Conservation (phyloP, 2,329 filamentous ascomycete genomes). For the Diaporthe aspalathi region DNA sequence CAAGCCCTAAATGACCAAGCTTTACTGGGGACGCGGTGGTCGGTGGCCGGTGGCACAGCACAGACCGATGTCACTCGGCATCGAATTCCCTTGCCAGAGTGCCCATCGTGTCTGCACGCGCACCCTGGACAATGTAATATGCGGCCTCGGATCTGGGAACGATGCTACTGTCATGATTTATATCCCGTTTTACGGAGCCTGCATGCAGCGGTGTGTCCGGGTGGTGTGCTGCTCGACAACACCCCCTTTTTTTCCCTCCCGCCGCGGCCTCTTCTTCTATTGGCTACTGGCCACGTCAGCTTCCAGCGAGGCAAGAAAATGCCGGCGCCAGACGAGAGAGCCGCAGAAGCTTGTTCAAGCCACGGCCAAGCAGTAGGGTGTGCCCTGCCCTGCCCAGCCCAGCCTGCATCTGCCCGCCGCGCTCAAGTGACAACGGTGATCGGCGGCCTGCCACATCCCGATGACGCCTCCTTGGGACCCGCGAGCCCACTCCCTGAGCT, state of each 20-base stretch:
- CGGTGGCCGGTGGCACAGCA: not conserved
- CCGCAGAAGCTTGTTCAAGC: slow-evolving; percentile 24
- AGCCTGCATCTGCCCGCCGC: not conserved
- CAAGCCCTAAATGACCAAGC: not conserved
- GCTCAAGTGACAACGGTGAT: not conserved
- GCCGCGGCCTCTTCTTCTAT: not conserved
- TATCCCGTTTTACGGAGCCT: slow-evolving; percentile 11
- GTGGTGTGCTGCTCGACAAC: slow-evolving; percentile 19
- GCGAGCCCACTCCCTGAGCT: not conserved
- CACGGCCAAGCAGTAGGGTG: slow-evolving; percentile 2
- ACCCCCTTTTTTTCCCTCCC: not conserved
- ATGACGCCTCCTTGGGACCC: not conserved
- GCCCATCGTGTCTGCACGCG: too few species aligned
- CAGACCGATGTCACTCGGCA: slow-evolving; percentile 28
- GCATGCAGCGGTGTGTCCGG: slow-evolving; percentile 27
- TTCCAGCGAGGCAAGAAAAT: too few species aligned
- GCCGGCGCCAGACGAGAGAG: slow-evolving; percentile 7
- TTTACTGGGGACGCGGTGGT: not conserved
- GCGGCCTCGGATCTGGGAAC: slow-evolving; percentile 1
- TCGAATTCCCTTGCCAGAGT: too few species aligned
- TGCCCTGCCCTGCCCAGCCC: not conserved
- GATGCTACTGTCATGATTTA: slow-evolving; percentile 16
- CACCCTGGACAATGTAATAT: too few species aligned
- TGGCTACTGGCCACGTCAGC: slow-evolving; percentile 31
- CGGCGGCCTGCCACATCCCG: slow-evolving; percentile 5